phyloP scores from a whole-genome alignment of 148 eudicot species.

The Heliamphora exappendiculata region DNA sequence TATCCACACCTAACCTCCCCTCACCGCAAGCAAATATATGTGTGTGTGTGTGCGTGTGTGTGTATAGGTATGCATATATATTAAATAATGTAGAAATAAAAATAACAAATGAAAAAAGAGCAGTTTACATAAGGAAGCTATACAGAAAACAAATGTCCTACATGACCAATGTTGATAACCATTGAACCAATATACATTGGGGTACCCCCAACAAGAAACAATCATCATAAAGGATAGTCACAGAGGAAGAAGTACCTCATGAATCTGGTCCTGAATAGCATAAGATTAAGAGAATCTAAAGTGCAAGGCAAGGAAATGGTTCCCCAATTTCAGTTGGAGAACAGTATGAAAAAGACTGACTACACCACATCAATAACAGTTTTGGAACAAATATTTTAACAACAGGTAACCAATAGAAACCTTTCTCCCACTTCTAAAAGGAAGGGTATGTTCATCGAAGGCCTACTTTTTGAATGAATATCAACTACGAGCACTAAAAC shows the following conservation, averaged over 20 bases:
- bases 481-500: not conserved
- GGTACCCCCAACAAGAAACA: not conserved
- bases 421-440: not conserved
- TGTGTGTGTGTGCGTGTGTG: not conserved
- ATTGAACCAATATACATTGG: not conserved
- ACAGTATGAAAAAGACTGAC: not conserved
- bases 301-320: not conserved
- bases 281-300: not conserved
- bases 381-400: not conserved
- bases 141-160: not conserved
- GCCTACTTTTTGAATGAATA: not conserved
- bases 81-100: no score
- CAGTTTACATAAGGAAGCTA: not conserved
- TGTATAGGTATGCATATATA: no score
- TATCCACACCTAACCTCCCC: not conserved
- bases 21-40: not conserved
- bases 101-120: not conserved
- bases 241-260: not conserved
- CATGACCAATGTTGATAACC: not conserved
- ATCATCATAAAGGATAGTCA: not conserved
- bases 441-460: not conserved
- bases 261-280: not conserved
- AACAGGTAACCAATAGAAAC: not conserved
- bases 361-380: not conserved
- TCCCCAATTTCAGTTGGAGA: not conserved